Conservation (phyloP, 768 basidiomycete species). For the Leccinum rimulosum region DNA sequence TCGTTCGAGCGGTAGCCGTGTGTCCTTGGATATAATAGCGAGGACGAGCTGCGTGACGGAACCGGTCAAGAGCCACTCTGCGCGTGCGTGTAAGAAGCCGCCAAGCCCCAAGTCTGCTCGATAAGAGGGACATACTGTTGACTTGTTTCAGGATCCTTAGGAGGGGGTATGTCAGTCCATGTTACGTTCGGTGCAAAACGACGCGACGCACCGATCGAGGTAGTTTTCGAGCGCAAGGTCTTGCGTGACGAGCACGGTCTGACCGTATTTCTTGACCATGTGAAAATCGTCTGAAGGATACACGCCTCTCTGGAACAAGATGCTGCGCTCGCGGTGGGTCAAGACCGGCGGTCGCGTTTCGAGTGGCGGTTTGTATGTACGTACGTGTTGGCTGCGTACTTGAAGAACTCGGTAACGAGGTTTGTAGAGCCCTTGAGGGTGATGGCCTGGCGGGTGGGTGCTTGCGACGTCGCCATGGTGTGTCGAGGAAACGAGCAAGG, state of each 20-base stretch:
- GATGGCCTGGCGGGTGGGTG: slow-evolving; percentile 67
- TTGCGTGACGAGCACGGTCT: slow-evolving; percentile 91
- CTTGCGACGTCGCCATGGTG: slow-evolving; percentile 45
- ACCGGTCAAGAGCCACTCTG: slow-evolving; percentile 93
- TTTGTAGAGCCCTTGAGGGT: slow-evolving; percentile 94
- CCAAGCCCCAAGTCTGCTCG: neutral
- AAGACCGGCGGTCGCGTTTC: neutral
- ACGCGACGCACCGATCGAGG: slow-evolving; percentile 60
- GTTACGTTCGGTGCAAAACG: neutral
- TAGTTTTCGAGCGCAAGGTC: slow-evolving; percentile 93
- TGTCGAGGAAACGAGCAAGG: neutral
- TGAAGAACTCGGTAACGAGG: slow-evolving; percentile 98
- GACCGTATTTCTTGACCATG: slow-evolving; percentile 99
- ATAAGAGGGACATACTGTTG: slow-evolving; percentile 59
- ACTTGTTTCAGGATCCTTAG: slow-evolving; percentile 81
- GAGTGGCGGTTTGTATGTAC: slow-evolving; percentile 27
- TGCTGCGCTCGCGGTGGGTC: slow-evolving; percentile 47
- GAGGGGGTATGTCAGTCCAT: neutral
- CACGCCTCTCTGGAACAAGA: slow-evolving; percentile 94
- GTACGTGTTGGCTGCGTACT: slow-evolving; percentile 97
- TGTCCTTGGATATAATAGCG: slow-evolving; percentile 94
- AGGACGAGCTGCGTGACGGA: slow-evolving; percentile 93
- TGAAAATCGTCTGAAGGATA: slow-evolving; percentile 99
- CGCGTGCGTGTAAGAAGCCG: neutral
- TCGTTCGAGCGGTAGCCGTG: slow-evolving; percentile 85